Percentiles rank a stretch among this genome's conserved stretches.
These are phyloP conservation scores for Pseudogymnoascus sp. DNA, from an alignment of 2,329 filamentous ascomycete genomes.

Conservation along the genomic window DNA sequence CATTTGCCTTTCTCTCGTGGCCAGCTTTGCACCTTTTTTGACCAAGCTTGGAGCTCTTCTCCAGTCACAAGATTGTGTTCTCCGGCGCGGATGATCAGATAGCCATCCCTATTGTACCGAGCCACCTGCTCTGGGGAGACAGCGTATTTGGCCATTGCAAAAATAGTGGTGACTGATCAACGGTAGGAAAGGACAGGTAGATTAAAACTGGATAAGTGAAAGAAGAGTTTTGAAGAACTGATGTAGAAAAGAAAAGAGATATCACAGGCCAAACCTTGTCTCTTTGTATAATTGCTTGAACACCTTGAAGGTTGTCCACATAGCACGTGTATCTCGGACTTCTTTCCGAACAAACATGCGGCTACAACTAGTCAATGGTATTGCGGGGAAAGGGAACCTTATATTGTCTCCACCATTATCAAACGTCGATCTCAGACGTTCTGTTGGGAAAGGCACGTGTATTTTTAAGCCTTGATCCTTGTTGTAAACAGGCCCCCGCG, in stretches of 20 bases:
- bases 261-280: background rate
- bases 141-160: background rate
- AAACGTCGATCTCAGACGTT: background rate
- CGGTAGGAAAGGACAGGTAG: background rate
- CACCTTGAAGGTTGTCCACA: background rate
- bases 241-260: background rate
- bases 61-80: conserved; percentile 25
- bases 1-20: conserved; percentile 26
- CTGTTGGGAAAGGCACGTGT: background rate
- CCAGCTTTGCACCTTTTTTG: conserved; percentile 23
- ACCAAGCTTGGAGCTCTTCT: conserved; percentile 21
- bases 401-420: background rate
- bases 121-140: conserved; percentile 18
- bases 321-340: background rate
- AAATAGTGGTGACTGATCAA: background rate
- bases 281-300: background rate
- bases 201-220: background rate
- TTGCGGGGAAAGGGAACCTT: background rate
- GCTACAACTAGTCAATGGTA: background rate
- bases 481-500: background rate
- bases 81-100: conserved; percentile 20
- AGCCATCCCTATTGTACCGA: conserved; percentile 24
- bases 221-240: background rate
- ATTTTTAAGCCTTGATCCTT: background rate
- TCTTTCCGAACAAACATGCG: background rate